A percentile compares a stretch with the other conserved stretches of the same genome.
Evolutionary conservation across 257 asterid genomes (phyloP).

Genomic region (Jasminum sambac): DNA sequence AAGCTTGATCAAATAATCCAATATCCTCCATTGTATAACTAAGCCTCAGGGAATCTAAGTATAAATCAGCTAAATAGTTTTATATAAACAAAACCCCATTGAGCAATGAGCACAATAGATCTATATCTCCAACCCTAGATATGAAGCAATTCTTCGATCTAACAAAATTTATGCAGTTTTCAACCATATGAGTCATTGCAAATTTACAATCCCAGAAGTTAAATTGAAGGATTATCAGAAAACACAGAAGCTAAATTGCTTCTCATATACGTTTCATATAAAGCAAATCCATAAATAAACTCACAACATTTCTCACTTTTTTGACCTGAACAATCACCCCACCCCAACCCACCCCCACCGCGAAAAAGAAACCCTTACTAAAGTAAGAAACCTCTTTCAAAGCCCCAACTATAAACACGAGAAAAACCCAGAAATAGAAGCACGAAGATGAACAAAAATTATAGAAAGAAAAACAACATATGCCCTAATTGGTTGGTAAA

Average conservation of each 20-base stretch:
- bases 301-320: background rate
- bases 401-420: background rate
- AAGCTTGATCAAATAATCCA: conserved; percentile 84
- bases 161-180: conserved; percentile 23
- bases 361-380: conserved; percentile 27
- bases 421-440: background rate
- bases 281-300: conserved; percentile 1
- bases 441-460: conserved; percentile 5
- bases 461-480: background rate
- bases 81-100: conserved; percentile 22
- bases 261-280: conserved; percentile 41
- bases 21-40: conserved; percentile 84
- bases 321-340: background rate
- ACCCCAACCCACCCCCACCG: background rate
- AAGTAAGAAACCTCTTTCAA: conserved; percentile 19
- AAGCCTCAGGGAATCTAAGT: conserved; percentile 17
- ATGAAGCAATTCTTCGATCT: conserved; percentile 29
- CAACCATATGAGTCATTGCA: conserved; percentile 18
- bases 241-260: conserved; percentile 37
- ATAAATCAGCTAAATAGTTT: conserved; percentile 22
- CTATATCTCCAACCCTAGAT: conserved; percentile 31
- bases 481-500: background rate
- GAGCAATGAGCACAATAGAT: conserved; percentile 21
- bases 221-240: conserved; percentile 33
- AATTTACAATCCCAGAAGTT: conserved; percentile 25